Base-by-base conservation (phyloP, 768 basidiomycete genomes). In the Hortiboletus campestris region DNA sequence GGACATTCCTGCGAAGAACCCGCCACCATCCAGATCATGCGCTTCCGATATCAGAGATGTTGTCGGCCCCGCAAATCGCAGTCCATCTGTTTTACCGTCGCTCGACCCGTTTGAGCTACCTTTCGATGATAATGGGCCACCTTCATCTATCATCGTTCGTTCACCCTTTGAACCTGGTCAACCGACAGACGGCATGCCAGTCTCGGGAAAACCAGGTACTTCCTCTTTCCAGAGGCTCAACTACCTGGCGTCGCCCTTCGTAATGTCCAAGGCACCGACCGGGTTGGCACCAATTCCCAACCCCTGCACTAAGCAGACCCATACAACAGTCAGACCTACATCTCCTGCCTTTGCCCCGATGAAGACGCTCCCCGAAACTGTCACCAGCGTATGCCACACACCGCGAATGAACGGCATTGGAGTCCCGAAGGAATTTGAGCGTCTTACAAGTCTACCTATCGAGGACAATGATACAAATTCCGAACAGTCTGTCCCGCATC, bases 131-230 rank as follows among this genome's bases (percentile, higher is more conserved):
- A 58, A 59, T 44, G 17, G 40, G 7, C 63, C 63, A 6, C 61
- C 59, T 12, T 67, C 67, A 19, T 60, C 67, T 4, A 67, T 65
- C 36, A n/a, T 57, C 35, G n/a, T 67, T 50, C 59, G 63, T 29
- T 67, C 56, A 3, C 63, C 67, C 3, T 46, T 55, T 14, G 51
- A 52, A 34, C 45, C 56, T 43, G 39, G 19, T 17, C 59, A 19
- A 12, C 44, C 48, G n/a, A 40, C 51, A 16, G 34, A 20, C 25
- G 46, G 42, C 17, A 19, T 47, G 7, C 25, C 61, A 16, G 39
- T 31, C 40, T 12, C 38, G 2, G 47, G 22, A 28, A 46, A 48
- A 22, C 16, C 41, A 43, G 19, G 16, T 17, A 36, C 42, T 35
- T n/a, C 5, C 17, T 19, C 57, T 35, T 49, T 45, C n/a, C 59